Evolutionary conservation across 2,329 filamentous ascomycete species (phyloP).

Genomic region (Talaromyces verruculosus): DNA sequence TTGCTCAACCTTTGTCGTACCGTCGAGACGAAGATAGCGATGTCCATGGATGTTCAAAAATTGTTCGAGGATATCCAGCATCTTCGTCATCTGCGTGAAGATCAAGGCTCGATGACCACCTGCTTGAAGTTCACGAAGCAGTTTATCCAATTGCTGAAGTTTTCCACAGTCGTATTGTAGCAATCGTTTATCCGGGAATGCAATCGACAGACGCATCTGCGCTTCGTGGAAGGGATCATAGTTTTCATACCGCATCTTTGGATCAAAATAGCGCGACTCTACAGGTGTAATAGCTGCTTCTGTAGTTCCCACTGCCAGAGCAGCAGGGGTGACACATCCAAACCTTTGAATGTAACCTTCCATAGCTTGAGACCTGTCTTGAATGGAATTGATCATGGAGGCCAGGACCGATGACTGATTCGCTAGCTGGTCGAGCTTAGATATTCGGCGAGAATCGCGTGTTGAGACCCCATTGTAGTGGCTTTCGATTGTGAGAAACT

Average conservation of each 20-base stretch:
- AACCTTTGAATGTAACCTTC: constrained; percentile 81
- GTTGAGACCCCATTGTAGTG: constrained; percentile 60
- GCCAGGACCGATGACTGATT: constrained; percentile 59
- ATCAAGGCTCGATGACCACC: constrained; percentile 93
- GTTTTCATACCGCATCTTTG: constrained; percentile 54
- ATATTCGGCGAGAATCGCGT: constrained; percentile 60
- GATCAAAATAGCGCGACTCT: constrained; percentile 50
- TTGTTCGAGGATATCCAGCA: constrained; percentile 93
- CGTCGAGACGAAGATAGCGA: constrained; percentile 93
- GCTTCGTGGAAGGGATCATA: constrained; percentile 89
- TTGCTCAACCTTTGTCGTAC: constrained; percentile 93
- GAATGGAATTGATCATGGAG: constrained; percentile 69
- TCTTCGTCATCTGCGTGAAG: constrained; percentile 99
- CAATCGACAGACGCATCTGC: constrained; percentile 87
- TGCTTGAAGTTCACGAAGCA: constrained; percentile 81
- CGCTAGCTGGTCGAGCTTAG: constrained; percentile 72
- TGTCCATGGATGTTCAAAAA: constrained; percentile 98
- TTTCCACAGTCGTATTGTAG: constrained; percentile 98
- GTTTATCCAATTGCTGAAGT: constrained; percentile 80
- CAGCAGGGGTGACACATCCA: constrained; percentile 86
- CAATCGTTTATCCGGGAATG: constrained; percentile 94
- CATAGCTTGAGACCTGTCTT: constrained; percentile 69
- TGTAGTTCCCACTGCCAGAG: constrained; percentile 75
- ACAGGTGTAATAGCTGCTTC: constrained; percentile 65
- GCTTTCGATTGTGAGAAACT: constrained; percentile 66